Base-by-base conservation (phyloP, 1,139 yeast species). In the Blastobotrys malaysiensis region DNA sequence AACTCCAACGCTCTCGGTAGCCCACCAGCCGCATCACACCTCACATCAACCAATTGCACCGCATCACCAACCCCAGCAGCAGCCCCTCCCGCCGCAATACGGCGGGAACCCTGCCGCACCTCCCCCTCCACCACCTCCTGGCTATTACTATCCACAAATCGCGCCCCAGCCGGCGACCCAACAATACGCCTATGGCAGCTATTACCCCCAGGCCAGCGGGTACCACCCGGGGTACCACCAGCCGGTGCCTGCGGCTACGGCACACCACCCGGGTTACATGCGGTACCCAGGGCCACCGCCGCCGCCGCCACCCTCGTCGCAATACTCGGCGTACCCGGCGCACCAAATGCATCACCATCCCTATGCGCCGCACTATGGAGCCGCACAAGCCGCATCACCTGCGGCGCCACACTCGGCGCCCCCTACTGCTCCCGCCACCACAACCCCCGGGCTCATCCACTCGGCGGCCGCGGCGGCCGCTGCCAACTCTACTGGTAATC, bases 261-360 rank as follows among this genome's bases (percentile, higher is more conserved):
- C 9, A 13, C 43, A 18, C 26, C 31, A 31, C 9, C 50, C 48
- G 6, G 45, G 19, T 3, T 26, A 43, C 27, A 19, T 14, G 27
- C 51, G 48, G 31, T 50, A 55, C 13, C 58, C 52, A 11, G 48
- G 57, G 11, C 57, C 52, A 5, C 52, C 50, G 19, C 51, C 53
- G 9, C 51, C 47, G 7, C 55, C 55, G 3, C 50, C 44, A 2
- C 47, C 52, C 1, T 27, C n/a, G 11, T 5, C 11, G 11, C 31
- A 26, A 13, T 26, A 26, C 31, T 9, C 31, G 31, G 31, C 31
- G 11, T 26, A 26, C 31, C 31, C 31, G 31, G 31, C 31, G 7
- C 11, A 26, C 11, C 50, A 20, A n/a, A 24, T 5, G 20, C 51
- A 43, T n/a, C 52, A 46, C 22, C n/a, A n/a, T n/a, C 54, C 49